phyloP scores from a whole-genome alignment of 1,284 basidiomycete species.

The Ceratobasidium sp. region DNA sequence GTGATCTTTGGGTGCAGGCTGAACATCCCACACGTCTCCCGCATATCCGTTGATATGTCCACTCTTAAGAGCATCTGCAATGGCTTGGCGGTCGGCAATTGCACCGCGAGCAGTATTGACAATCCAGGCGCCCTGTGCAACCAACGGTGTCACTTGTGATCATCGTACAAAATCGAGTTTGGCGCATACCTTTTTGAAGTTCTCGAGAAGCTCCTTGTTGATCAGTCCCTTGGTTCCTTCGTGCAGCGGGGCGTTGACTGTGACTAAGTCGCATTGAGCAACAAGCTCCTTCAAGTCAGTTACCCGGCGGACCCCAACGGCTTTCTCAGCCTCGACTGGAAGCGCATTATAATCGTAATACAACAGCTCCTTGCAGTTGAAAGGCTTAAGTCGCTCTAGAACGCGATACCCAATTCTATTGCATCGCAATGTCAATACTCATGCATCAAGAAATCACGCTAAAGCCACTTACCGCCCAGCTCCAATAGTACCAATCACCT shows the following conservation, averaged over 20 bases:
- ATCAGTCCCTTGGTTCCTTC: constrained; percentile 85
- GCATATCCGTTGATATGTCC: constrained; percentile 80
- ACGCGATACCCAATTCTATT: constrained; percentile 87
- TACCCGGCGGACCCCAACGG: constrained; percentile 79
- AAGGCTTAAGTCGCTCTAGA: constrained; percentile 85
- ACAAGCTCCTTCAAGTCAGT: constrained; percentile 89
- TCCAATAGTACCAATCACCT: constrained; percentile 90
- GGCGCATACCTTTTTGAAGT: constrained; percentile 77
- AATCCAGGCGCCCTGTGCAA: constrained; percentile 72
- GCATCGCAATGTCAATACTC: not conserved
- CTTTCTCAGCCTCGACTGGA: constrained; percentile 72
- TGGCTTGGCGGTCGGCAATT: constrained; percentile 86
- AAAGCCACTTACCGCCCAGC: constrained; percentile 61
- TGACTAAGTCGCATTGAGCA: constrained; percentile 81
- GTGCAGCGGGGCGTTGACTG: constrained; percentile 92
- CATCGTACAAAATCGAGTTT: not conserved
- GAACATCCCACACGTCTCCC: constrained; percentile 80
- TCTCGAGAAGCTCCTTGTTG: constrained; percentile 83
- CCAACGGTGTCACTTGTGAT: not conserved
- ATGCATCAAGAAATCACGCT: not conserved
- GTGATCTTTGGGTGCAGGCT: constrained; percentile 88
- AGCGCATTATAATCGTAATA: constrained; percentile 93
- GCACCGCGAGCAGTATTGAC: constrained; percentile 96
- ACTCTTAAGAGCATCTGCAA: constrained; percentile 78
- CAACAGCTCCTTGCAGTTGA: constrained; percentile 90